Percentiles rank a stretch among this genome's conserved stretches.
Conservation (phyloP, 2,329 filamentous ascomycete genomes). For the Ophiocordyceps unilateralis region DNA sequence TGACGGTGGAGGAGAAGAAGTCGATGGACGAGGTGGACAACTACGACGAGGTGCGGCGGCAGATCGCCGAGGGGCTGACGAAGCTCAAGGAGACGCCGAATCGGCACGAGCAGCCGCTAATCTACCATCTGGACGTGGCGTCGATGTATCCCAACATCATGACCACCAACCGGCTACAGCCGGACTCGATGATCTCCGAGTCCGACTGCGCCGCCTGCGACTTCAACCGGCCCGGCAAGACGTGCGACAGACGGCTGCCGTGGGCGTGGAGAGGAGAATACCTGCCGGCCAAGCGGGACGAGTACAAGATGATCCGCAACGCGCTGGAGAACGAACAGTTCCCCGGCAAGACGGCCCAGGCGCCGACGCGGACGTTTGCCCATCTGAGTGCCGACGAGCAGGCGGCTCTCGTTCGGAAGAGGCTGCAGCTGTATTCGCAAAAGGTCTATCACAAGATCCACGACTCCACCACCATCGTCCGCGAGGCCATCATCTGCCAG, state of each 20-base stretch:
- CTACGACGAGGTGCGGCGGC: constrained; percentile 67
- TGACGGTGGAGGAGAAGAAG: constrained; percentile 71
- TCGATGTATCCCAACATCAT: constrained; percentile 99
- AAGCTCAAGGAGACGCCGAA: constrained; percentile 70
- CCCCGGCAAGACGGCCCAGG: constrained; percentile 58
- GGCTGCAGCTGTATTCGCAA: constrained; percentile 82
- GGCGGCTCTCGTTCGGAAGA: constrained; percentile 62
- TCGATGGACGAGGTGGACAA: constrained; percentile 63
- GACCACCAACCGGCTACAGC: constrained; percentile 95
- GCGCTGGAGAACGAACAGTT: constrained; percentile 86
- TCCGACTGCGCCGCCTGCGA: constrained; percentile 94
- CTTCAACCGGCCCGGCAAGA: constrained; percentile 95
- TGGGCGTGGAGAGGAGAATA: constrained; percentile 99
- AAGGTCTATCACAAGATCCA: constrained; percentile 99
- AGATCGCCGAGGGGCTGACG: constrained; percentile 57
- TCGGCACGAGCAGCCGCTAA: constrained; percentile 68
- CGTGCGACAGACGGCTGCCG: constrained; percentile 81
- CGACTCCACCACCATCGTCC: constrained; percentile 78
- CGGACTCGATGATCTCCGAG: constrained; percentile 97
- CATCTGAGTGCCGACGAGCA: constrained; percentile 74
- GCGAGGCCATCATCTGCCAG: constrained; percentile 96
- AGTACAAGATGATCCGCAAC: constrained; percentile 97
- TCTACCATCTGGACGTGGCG: constrained; percentile 95
- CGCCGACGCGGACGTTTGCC: constrained; percentile 57
- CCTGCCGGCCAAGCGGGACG: constrained; percentile 83